Base-by-base conservation (phyloP, 139 green algal genomes). In the Trebouxia sp. region DNA sequence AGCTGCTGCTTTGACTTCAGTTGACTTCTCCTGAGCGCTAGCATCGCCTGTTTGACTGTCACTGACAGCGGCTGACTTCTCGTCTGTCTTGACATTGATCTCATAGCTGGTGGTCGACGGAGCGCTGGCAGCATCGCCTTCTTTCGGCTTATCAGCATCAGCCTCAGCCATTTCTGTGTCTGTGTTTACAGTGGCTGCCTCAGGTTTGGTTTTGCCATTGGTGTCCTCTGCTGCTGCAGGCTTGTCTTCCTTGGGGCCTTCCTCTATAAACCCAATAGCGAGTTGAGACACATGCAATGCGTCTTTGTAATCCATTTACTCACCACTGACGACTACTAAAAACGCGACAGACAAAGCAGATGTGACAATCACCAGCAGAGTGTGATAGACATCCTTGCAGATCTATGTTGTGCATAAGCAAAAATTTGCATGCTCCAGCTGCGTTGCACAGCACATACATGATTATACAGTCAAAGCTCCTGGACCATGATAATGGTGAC, bases 1-100 rank as follows among this genome's bases (percentile, higher is more conserved):
- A 55, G 65, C 38, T 14, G 37, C n/a, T 11, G 42, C 70, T 30
- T 76, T 80, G 67, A 86, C 86, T 17, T 77, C 84, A 35, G 82
- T 48, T 24, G 45, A 80, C 26, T 77, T 77, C 62, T 72, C 32
- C 7, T 65, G 51, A 5, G 56, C 62, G 55, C 37, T 37, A 5
- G 41, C 76, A 51, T 72, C 53, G 6, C 76, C 50, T 30, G 50
- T 35, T n/a, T 70, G 22, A 43, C 62, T 20, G 69, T 76, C 11
- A 79, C 78, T 28, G 41, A 62, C 70, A 41, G 70, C 70, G 41
- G 70, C 30, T 42, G 70, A 53, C 70, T 56, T 56, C 30, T 53
- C 70, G 58, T 56, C 70, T 43, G 70, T 56, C 70, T 56, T 56
- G 45, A 56, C 70, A 78, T n/a, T 58, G 28, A 53, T 42, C 22